These are phyloP conservation scores for Didymella exigua DNA, from an alignment of 2,329 filamentous ascomycete genomes.

Conservation along the genomic window DNA sequence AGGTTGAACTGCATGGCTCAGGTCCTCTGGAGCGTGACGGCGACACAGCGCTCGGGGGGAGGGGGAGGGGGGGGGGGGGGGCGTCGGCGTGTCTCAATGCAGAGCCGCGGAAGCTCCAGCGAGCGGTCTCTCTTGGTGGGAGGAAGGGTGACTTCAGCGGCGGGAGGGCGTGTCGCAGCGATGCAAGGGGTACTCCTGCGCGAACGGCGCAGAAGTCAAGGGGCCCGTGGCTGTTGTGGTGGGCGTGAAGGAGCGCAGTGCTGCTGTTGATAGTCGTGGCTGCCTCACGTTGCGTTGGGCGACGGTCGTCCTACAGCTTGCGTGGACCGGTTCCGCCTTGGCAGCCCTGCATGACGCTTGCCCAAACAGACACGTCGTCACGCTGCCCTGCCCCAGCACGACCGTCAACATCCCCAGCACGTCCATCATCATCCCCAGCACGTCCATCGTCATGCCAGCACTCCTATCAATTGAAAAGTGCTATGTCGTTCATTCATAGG, in stretches of 20 bases:
- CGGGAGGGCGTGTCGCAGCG: background rate
- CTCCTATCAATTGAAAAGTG: background rate
- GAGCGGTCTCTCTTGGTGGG: background rate
- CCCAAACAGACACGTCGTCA: background rate
- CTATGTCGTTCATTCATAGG: background rate
- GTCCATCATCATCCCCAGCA: background rate
- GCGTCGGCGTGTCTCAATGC: slow-evolving; percentile 7
- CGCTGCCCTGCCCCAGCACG: background rate
- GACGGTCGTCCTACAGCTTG: slow-evolving; percentile 3
- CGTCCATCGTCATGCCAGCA: background rate
- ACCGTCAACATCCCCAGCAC: background rate
- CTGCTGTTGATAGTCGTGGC: slow-evolving; percentile 27
- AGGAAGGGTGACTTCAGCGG: slow-evolving; percentile 5
- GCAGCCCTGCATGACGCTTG: slow-evolving; percentile 12
- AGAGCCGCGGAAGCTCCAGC: background rate
- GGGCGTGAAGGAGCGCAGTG: background rate
- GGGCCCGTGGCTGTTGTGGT: background rate
- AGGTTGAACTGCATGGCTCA: slow-evolving; percentile 49
- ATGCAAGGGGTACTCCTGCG: slow-evolving; percentile 15
- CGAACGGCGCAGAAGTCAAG: background rate
- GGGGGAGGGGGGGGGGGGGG: too few relatives aligned
- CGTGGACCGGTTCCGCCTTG: slow-evolving; percentile 5
- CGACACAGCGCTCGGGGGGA: too few relatives aligned
- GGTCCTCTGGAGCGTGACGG: background rate
- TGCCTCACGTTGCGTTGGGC: background rate